Conservation (phyloP, 2,329 filamentous ascomycete genomes). For the Pseudogymnoascus sp. region DNA sequence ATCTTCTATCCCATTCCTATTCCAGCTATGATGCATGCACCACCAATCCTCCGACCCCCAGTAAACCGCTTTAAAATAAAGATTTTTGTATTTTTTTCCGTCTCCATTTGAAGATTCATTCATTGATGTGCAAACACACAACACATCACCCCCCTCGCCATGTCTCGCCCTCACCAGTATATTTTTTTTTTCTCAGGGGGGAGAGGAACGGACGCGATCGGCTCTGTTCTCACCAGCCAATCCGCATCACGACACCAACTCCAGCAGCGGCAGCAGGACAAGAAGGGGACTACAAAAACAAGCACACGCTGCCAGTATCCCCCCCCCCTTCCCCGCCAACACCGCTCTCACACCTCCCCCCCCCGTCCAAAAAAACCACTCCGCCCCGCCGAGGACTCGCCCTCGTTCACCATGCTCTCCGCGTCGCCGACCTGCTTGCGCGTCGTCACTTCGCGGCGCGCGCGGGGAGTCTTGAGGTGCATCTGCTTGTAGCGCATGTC, state of each 20-base stretch:
- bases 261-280: conserved; percentile 1
- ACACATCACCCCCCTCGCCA: background rate
- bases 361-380: conserved; percentile 27
- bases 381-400: conserved; percentile 20
- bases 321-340: background rate
- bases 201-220: background rate
- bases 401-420: conserved; percentile 61
- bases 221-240: background rate
- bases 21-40: background rate
- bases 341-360: conserved; percentile 23
- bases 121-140: background rate
- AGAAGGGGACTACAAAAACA: conserved; percentile 1
- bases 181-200: background rate
- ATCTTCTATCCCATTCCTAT: background rate
- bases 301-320: background rate
- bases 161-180: background rate
- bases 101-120: background rate
- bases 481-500: conserved; percentile 42
- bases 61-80: background rate
- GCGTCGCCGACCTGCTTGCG: conserved; percentile 85
- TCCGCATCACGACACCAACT: background rate
- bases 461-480: conserved; percentile 61
- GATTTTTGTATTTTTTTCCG: background rate
- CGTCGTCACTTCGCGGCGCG: conserved; percentile 65
- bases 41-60: background rate